phyloP scores from a whole-genome alignment of 2,329 filamentous ascomycete genomes.

The Colletotrichum tofieldiae region DNA sequence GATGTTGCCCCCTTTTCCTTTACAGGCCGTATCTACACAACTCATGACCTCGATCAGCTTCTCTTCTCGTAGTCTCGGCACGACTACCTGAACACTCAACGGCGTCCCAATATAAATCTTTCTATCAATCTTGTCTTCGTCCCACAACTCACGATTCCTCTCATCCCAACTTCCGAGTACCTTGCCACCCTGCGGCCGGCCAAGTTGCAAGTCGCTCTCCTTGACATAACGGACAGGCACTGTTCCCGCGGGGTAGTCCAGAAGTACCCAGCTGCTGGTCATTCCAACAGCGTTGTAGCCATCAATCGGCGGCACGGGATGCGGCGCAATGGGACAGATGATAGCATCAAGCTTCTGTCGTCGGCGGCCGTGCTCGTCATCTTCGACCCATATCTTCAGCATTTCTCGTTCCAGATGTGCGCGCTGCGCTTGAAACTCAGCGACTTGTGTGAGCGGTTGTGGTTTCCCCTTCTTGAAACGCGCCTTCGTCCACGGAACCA shows the following conservation, averaged over 20 bases:
- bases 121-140: conserved; percentile 32
- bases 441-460: conserved; percentile 8
- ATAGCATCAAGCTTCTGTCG: conserved; percentile 64
- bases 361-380: conserved; percentile 15
- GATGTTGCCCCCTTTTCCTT: background rate
- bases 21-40: conserved; percentile 11
- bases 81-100: conserved; percentile 30
- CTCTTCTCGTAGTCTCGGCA: conserved; percentile 33
- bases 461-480: conserved; percentile 23
- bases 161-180: conserved; percentile 27
- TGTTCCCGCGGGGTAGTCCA: conserved; percentile 56
- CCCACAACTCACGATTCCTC: conserved; percentile 31
- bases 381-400: conserved; percentile 30
- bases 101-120: conserved; percentile 28
- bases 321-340: conserved; percentile 73
- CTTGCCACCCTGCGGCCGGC: conserved; percentile 15
- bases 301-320: conserved; percentile 66
- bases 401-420: conserved; percentile 31
- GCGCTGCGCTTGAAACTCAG: conserved; percentile 29
- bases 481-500: conserved; percentile 30
- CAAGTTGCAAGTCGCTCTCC: conserved; percentile 29
- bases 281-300: conserved; percentile 48
- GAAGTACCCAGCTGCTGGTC: conserved; percentile 56
- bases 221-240: conserved; percentile 46
- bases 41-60: conserved; percentile 29